Conservation (phyloP, 2,329 filamentous ascomycete species). For the Nemania serpens region DNA sequence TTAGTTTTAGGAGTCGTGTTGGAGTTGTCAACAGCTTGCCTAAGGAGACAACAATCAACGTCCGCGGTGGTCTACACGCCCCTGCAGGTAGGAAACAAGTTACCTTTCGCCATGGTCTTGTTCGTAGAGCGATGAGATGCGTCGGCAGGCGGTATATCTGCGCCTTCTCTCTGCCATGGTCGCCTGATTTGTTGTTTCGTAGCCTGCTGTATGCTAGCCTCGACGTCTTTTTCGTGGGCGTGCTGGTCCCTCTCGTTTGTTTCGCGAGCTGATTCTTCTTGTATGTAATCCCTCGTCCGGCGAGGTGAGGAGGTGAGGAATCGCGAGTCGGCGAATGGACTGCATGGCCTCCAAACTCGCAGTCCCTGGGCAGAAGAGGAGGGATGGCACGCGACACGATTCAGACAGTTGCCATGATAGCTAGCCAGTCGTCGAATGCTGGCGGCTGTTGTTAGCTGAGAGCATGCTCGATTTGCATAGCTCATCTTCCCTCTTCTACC, state of each 20-base stretch:
- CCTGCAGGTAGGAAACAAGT: constrained; percentile 6
- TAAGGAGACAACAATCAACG: constrained; percentile 36
- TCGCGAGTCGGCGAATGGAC: constrained; percentile 8
- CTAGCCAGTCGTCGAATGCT: constrained; percentile 27
- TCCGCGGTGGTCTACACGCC: background rate
- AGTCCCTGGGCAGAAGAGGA: background rate
- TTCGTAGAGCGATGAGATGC: constrained; percentile 48
- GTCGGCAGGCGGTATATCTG: constrained; percentile 60
- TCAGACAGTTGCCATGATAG: constrained; percentile 10
- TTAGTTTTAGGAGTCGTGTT: constrained; percentile 71
- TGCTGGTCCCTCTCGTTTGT: constrained; percentile 37
- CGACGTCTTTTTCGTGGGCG: constrained; percentile 41
- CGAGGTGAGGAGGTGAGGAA: constrained; percentile 26
- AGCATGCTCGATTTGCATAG: constrained; percentile 38
- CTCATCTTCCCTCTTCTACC: constrained; percentile 38
- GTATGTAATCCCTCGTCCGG: constrained; percentile 19
- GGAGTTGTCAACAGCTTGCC: constrained; percentile 75
- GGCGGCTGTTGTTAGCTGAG: constrained; percentile 32
- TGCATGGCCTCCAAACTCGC: background rate
- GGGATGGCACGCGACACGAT: background rate
- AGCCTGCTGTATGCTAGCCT: constrained; percentile 43
- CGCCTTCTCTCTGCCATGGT: constrained; percentile 67
- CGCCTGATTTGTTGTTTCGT: constrained; percentile 61
- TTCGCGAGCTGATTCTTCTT: constrained; percentile 35
- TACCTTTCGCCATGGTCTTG: constrained; percentile 67